A percentile compares a stretch with the other conserved stretches of the same genome.
Evolutionary conservation across 2,329 filamentous ascomycete species (phyloP).

Genomic region (Colletotrichum sp.): DNA sequence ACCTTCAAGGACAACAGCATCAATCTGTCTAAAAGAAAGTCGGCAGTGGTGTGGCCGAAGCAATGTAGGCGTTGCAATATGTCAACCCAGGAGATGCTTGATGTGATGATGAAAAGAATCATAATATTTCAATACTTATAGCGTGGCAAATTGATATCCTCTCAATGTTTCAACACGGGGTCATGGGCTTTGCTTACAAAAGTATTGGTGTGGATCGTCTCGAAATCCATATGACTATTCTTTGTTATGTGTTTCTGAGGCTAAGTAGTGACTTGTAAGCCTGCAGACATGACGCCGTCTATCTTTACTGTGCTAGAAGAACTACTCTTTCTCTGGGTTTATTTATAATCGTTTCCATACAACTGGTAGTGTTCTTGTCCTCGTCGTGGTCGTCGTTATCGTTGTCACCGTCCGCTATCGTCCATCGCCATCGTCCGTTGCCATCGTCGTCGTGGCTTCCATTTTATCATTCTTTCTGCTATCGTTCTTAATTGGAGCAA

Average conservation of each 20-base stretch:
- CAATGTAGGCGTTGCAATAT: background rate
- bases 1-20: slow-evolving; percentile 52
- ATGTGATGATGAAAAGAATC: background rate
- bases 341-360: background rate
- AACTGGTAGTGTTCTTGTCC: accelerated
- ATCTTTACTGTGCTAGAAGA: background rate
- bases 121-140: background rate
- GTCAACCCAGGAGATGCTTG: background rate
- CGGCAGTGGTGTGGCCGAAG: background rate
- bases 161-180: background rate
- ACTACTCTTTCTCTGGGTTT: background rate
- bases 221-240: background rate
- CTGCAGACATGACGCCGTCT: background rate
- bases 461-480: background rate
- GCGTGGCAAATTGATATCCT: background rate
- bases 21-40: slow-evolving; percentile 28
- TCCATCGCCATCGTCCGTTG: too few species aligned
- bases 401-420: background rate
- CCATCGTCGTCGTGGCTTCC: background rate
- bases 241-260: too few species aligned
- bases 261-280: background rate
- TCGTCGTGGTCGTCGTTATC: background rate
- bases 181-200: background rate
- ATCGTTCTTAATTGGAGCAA: background rate
- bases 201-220: background rate